Base-by-base conservation (phyloP, 441 rosid species). In the Omphalea diandra region DNA sequence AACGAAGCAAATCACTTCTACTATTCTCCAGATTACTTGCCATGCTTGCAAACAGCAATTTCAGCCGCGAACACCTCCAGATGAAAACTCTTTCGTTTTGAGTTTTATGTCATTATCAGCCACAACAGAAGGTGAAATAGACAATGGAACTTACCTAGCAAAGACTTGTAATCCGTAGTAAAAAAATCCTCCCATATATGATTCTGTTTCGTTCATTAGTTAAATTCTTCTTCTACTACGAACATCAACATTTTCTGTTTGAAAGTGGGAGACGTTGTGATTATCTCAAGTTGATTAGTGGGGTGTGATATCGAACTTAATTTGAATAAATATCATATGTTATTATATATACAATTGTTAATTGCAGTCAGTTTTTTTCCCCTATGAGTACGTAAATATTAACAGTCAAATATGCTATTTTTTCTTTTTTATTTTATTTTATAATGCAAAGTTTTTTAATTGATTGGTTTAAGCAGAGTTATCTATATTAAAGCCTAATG, bases 101-200 rank as follows among this genome's bases (percentile, higher is more conserved):
- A 91, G 98, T 81, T 90, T 88, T 79, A 78, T 90, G 86, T 90
- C 96, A 15, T n/a, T n/a, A n/a, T 90, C 93, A 11, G 91, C 86
- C 9, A 85, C 83, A 57, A 88, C 93, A 0, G 97, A 90, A 70
- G 92, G 88, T 59, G 93, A 86, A 40, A 75, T 78, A 62, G 81
- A 83, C 44, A 67, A 75, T 74, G 75, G 78, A 64, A 76, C 53
- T 7, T 62, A 58, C 24, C 73, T 69, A 55, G 63, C 71, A 62
- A 74, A 71, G 70, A 60, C 65, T 44, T 54, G 40, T 36, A 69
- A 58, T 32, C 46, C 53, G 72, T 41, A 33, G 68, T 49, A 56
- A 63, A 67, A 43, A 41, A 22, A 47, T 70, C 54, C 26, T 32
- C 1, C 20, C 36, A 20, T 62, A 3, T 59, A 56, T 43, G 69